Percentiles rank a stretch among this genome's conserved stretches.
phyloP scores from a whole-genome alignment of 768 basidiomycete genomes.

The Pulveroboletus sp. region DNA sequence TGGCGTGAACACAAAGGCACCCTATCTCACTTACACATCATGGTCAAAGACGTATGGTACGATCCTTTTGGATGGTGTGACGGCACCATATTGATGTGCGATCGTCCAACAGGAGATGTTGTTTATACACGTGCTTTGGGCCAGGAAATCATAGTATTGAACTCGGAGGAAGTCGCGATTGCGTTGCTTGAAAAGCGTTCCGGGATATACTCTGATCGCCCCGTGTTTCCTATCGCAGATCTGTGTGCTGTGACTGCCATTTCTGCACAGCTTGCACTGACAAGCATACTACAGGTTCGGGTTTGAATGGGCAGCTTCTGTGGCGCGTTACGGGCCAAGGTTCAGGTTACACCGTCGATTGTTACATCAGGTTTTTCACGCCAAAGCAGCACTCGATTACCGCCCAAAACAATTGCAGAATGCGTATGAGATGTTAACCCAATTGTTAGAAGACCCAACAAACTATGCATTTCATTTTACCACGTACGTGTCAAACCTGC shows the following conservation, averaged over 20 bases:
- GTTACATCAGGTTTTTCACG: slow-evolving; percentile 16
- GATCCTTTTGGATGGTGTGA: not conserved
- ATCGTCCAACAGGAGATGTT: slow-evolving; percentile 1
- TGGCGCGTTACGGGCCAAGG: slow-evolving; percentile 18
- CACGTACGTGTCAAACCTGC: slow-evolving; percentile 1
- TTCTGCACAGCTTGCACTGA: not conserved
- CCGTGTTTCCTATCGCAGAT: not conserved
- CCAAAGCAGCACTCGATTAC: slow-evolving; percentile 8
- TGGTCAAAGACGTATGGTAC: slow-evolving; percentile 21
- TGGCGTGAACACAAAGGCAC: slow-evolving; percentile 5
- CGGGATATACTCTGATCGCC: slow-evolving; percentile 43
- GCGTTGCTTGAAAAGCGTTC: slow-evolving; percentile 54
- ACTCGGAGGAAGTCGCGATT: slow-evolving; percentile 41
- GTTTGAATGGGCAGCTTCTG: slow-evolving; percentile 8
- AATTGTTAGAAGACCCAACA: slow-evolving; percentile 8
- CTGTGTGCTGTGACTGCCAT: not conserved
- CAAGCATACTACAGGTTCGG: slow-evolving; percentile 11
- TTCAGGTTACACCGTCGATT: slow-evolving; percentile 23
- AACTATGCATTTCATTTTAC: slow-evolving; percentile 10
- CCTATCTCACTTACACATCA: slow-evolving; percentile 11
- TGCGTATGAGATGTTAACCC: slow-evolving; percentile 7
- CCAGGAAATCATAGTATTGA: slow-evolving; percentile 48
- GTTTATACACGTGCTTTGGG: slow-evolving; percentile 31
- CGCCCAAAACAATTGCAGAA: slow-evolving; percentile 12
- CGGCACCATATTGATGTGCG: not conserved